These are phyloP conservation scores for Oidiodendron maius DNA, from an alignment of 495 filamentous ascomycete genomes.

Conservation along the genomic window DNA sequence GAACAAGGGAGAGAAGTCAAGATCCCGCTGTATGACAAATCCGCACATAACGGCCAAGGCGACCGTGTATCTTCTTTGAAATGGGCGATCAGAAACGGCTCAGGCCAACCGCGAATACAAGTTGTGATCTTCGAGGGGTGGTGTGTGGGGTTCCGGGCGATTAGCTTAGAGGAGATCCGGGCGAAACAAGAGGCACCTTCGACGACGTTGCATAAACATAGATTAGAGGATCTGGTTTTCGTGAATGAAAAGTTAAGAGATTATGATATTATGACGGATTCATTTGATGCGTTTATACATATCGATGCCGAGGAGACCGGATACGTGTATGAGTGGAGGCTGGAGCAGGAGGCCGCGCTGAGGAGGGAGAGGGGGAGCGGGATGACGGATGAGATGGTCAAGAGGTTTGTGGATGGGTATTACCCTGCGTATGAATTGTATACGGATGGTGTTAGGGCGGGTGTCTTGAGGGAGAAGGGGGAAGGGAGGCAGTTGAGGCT, in stretches of 20 bases:
- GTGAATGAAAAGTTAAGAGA: constrained; percentile 62
- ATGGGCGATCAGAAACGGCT: constrained; percentile 60
- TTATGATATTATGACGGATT: constrained; percentile 72
- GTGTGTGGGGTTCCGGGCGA: constrained; percentile 78
- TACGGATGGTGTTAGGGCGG: constrained; percentile 58
- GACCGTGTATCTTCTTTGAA: constrained; percentile 57
- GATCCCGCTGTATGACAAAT: constrained; percentile 84
- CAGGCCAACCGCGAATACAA: constrained; percentile 43
- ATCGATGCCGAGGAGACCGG: constrained; percentile 73
- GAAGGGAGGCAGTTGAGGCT: constrained; percentile 60
- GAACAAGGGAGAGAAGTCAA: constrained; percentile 41
- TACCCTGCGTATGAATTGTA: constrained; percentile 66
- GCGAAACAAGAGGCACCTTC: constrained; percentile 44
- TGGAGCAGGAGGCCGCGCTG: constrained; percentile 72
- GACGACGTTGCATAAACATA: constrained; percentile 34
- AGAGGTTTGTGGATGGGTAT: constrained; percentile 50
- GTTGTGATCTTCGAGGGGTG: constrained; percentile 88
- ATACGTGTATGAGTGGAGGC: constrained; percentile 85
- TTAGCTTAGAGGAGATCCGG: constrained; percentile 21
- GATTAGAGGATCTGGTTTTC: constrained; percentile 58
- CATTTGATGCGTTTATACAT: constrained; percentile 77
- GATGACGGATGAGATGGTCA: constrained; percentile 61
- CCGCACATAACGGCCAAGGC: constrained; percentile 67
- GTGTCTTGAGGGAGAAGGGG: constrained; percentile 46
- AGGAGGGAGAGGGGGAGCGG: constrained; percentile 58